These are phyloP conservation scores for Suhomyces sp. DNA, from an alignment of 805 yeast genomes.

Conservation along the genomic window DNA sequence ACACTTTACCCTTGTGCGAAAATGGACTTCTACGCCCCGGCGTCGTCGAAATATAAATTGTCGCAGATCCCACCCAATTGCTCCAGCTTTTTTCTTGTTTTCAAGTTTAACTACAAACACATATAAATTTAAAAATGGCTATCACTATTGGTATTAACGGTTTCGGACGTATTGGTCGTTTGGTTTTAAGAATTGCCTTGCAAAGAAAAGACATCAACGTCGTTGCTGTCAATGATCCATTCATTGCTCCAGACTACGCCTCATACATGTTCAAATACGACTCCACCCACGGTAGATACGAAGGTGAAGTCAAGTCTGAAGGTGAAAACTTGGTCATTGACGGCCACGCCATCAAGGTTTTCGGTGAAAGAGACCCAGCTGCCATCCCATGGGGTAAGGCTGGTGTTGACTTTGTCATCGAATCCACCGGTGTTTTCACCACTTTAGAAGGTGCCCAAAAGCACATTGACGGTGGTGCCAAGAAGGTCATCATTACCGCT, in stretches of 20 bases:
- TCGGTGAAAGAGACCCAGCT: conserved; percentile 35
- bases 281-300: conserved; percentile 34
- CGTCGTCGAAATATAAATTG: conserved; percentile 5
- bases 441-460: conserved; percentile 33
- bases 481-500: conserved; percentile 34
- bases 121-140: conserved; percentile 14
- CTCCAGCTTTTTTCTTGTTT: not conserved
- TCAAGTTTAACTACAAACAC: conserved; percentile 1
- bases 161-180: conserved; percentile 36
- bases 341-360: conserved; percentile 27
- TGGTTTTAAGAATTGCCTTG: conserved; percentile 32
- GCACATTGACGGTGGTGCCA: conserved; percentile 37
- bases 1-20: not conserved
- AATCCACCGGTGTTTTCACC: conserved; percentile 38
- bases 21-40: conserved; percentile 8
- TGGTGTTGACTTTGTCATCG: conserved; percentile 31
- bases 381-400: conserved; percentile 33
- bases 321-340: conserved; percentile 25
- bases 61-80: not conserved
- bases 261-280: conserved; percentile 37
- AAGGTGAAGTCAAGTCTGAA: conserved; percentile 26
- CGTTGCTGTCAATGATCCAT: conserved; percentile 34
- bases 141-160: conserved; percentile 35
- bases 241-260: conserved; percentile 34
- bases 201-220: conserved; percentile 30